phyloP scores from a whole-genome alignment of 2,329 filamentous ascomycete genomes.

The Alternaria brassicae region DNA sequence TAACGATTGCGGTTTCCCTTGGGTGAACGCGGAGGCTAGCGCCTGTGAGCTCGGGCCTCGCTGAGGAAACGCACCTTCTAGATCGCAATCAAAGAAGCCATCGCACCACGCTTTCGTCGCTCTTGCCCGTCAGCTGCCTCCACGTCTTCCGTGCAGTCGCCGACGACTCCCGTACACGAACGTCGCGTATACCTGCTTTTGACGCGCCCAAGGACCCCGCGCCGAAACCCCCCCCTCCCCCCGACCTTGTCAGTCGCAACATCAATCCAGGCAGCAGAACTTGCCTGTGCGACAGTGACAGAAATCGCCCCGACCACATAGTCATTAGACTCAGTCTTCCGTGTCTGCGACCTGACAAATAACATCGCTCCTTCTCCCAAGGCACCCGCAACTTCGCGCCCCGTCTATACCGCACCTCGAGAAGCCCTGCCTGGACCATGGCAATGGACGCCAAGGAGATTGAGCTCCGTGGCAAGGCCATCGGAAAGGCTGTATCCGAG shows the following conservation, averaged over 20 bases:
- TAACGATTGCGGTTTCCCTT: conserved; percentile 16
- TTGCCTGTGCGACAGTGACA: neutral
- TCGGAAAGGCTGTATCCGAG: conserved; percentile 78
- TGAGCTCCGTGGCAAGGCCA: conserved; percentile 74
- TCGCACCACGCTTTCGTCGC: conserved; percentile 5
- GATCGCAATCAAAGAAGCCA: conserved; percentile 8
- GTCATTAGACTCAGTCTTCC: neutral
- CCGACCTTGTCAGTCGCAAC: conserved; percentile 3
- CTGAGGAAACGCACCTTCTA: conserved; percentile 25
- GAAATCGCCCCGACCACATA: neutral
- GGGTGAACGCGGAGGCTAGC: conserved; percentile 28
- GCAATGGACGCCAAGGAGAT: conserved; percentile 84
- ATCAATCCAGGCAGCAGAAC: conserved; percentile 10
- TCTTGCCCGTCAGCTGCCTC: neutral
- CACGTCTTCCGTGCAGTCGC: neutral
- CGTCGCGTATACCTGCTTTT: conserved; percentile 6
- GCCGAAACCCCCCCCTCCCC: conserved; percentile 9
- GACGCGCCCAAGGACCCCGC: conserved; percentile 17
- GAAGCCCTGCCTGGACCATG: conserved; percentile 16
- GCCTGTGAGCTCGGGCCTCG: conserved; percentile 23
- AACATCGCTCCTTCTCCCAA: neutral
- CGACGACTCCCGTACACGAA: neutral
- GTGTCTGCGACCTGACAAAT: neutral
- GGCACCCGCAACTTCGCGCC: neutral
- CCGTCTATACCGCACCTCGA: neutral